Percentiles rank a stretch among this genome's conserved stretches.
Evolutionary conservation across 805 yeast genomes (phyloP).

Genomic region (Metschnikowia similis): DNA sequence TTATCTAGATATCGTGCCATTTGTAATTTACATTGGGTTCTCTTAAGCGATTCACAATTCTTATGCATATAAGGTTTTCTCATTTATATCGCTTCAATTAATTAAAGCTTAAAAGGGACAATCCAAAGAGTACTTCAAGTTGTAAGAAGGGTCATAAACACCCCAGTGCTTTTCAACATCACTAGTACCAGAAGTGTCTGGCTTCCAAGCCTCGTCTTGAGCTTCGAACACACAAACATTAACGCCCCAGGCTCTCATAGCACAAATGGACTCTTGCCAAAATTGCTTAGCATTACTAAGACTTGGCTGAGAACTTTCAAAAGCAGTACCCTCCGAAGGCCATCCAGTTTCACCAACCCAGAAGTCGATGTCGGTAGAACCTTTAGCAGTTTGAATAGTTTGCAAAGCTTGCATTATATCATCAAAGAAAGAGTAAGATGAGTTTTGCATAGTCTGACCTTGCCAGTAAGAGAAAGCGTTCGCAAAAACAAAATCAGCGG

Average conservation of each 20-base stretch:
- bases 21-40: too few species aligned
- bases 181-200: slow-evolving; percentile 77
- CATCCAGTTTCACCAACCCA: slow-evolving; percentile 99
- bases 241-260: slow-evolving; percentile 93
- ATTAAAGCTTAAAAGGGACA: slow-evolving; percentile 26
- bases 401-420: slow-evolving; percentile 98
- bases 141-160: slow-evolving; percentile 57
- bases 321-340: slow-evolving; percentile 84
- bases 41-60: background rate
- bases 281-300: slow-evolving; percentile 68
- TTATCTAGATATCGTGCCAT: too few species aligned
- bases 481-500: slow-evolving; percentile 82
- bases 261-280: slow-evolving; percentile 90
- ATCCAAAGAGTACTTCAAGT: slow-evolving; percentile 34
- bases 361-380: slow-evolving; percentile 78
- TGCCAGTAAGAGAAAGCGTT: slow-evolving; percentile 99
- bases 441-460: slow-evolving; percentile 80
- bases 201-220: slow-evolving; percentile 95
- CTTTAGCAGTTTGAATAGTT: slow-evolving; percentile 79
- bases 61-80: background rate
- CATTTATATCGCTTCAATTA: background rate
- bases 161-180: slow-evolving; percentile 97
- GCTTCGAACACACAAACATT: slow-evolving; percentile 93
- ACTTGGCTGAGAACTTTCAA: slow-evolving; percentile 62
- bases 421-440: slow-evolving; percentile 89